Evolutionary conservation across 1,139 yeast genomes (phyloP), one percentile per base, ranked within the genome.

Genomic region (Nematodospora anomalae): DNA sequence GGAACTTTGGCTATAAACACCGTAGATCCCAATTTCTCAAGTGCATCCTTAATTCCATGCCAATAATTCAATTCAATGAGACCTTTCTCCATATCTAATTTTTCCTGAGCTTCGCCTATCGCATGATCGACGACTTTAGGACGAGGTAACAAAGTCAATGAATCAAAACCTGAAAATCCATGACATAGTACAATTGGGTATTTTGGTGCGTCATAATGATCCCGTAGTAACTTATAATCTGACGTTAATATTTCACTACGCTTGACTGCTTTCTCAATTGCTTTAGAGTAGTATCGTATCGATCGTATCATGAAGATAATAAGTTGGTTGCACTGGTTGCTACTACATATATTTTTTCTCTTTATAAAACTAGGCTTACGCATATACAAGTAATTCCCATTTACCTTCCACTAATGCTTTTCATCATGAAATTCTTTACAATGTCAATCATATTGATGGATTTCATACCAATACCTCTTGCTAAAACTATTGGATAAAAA

Each of bases 91-190:
- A 49, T 38, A n/a, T 45, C 8, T 18, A 18, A 18, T 18, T 18
- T 41, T 12, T 44, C 36, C 33, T 48, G 47, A 11, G 53, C 45
- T 14, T 49, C 44, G 23, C 51, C 43, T 3, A 46, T 23, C 6
- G 51, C 36, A 10, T 53, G 48, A 10, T 46, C 49, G 11, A 50
- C 39, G 26, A 44, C 12, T 7, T 30, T 35, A 3, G 38, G 54
- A 30, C 44, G 41, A 2, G 80, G 83, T n/a, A 76, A 49, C 6
- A 79, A 59, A 15, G 75, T 55, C 37, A 83, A 54, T 42, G 69
- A 71, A 50, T 85, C 95, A 48, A 86, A 87, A 0, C 96, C 96
- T 0, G 87, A 78, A 27, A 87, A 70, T 0, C 96, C 96, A 62
- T 87, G 96, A 49, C 96, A 87, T 23, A 87, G 59, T 0, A 87